phyloP scores from a whole-genome alignment of 2,329 filamentous ascomycete genomes.

The Venturia aucupariae region DNA sequence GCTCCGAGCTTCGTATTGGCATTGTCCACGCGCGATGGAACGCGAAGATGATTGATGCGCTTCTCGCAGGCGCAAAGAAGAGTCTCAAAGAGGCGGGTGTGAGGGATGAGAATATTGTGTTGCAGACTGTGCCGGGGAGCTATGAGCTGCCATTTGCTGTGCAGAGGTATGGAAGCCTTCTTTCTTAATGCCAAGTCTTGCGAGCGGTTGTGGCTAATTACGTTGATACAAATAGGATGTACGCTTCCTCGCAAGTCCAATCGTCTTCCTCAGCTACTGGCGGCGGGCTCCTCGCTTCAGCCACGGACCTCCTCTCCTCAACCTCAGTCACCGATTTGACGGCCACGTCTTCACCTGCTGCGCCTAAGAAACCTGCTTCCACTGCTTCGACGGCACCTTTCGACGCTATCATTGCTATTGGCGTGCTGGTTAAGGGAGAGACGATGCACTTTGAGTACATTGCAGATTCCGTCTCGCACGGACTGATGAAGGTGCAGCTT shows the following conservation, averaged over 20 bases:
- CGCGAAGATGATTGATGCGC: slow-evolving; percentile 71
- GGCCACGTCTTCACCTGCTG: slow-evolving; percentile 33
- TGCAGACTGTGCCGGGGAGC: slow-evolving; percentile 83
- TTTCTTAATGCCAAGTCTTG: not conserved
- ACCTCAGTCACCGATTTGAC: slow-evolving; percentile 58
- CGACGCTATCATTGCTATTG: slow-evolving; percentile 90
- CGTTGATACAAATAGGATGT: slow-evolving; percentile 48
- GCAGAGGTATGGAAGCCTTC: slow-evolving; percentile 52
- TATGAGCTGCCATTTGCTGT: slow-evolving; percentile 92
- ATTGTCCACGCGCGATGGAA: slow-evolving; percentile 98
- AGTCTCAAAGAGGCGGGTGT: slow-evolving; percentile 73
- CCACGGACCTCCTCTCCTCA: slow-evolving; percentile 66
- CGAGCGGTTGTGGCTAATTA: not conserved
- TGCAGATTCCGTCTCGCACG: slow-evolving; percentile 79
- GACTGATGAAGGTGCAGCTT: slow-evolving; percentile 87
- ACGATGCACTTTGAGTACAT: slow-evolving; percentile 99
- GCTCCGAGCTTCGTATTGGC: slow-evolving; percentile 66
- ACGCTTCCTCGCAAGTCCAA: slow-evolving; percentile 79
- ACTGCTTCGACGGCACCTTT: slow-evolving; percentile 53
- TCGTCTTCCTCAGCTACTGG: slow-evolving; percentile 46
- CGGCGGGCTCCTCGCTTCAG: slow-evolving; percentile 52
- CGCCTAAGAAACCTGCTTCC: slow-evolving; percentile 25
- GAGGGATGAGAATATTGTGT: slow-evolving; percentile 74
- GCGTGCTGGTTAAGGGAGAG: slow-evolving; percentile 94
- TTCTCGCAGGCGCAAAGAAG: slow-evolving; percentile 71